These are phyloP conservation scores for Bryum argenteum DNA, from an alignment of 225 moss, liverwort and hornwort genomes.

Conservation along the genomic window DNA sequence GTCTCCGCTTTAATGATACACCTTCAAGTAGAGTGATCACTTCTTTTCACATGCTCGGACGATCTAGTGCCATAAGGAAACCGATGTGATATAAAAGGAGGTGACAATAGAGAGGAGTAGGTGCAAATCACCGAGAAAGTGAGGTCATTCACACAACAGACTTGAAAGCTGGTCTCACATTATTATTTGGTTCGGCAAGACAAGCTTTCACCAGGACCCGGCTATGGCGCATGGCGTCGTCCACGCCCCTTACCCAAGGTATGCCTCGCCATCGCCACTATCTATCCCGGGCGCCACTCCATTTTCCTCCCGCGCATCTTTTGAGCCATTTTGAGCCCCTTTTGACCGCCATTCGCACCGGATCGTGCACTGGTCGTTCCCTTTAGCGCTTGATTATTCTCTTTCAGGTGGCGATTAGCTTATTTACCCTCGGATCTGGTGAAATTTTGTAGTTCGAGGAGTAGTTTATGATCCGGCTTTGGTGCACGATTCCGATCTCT, in stretches of 20 bases:
- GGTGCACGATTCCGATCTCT: constrained; percentile 25
- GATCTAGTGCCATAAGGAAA: neutral
- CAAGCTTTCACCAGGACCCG: constrained; percentile 34
- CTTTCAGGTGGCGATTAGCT: neutral
- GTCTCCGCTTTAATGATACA: too few species aligned
- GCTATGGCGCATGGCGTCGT: constrained; percentile 66
- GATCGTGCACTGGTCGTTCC: constrained; percentile 24
- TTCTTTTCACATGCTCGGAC: neutral
- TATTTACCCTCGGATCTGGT: constrained; percentile 11
- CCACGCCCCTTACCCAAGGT: constrained; percentile 47
- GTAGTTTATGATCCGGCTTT: neutral
- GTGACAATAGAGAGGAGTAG: constrained; percentile 6
- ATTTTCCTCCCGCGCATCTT: neutral
- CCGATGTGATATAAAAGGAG: neutral
- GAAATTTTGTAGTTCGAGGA: constrained; percentile 15
- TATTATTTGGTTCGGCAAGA: constrained; percentile 9
- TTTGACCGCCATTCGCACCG: constrained; percentile 12
- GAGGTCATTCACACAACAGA: constrained; percentile 5
- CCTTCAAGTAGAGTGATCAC: too few species aligned
- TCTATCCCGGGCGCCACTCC: neutral
- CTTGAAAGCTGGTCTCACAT: constrained; percentile 2
- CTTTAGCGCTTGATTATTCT: constrained; percentile 8
- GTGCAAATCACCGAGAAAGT: neutral
- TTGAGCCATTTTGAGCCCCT: constrained; percentile 14
- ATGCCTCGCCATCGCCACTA: neutral